Percentiles rank a stretch among this genome's conserved stretches.
These are phyloP conservation scores for Saccharomyces hybrid DNA, from an alignment of 1,139 yeast genomes.

Conservation along the genomic window DNA sequence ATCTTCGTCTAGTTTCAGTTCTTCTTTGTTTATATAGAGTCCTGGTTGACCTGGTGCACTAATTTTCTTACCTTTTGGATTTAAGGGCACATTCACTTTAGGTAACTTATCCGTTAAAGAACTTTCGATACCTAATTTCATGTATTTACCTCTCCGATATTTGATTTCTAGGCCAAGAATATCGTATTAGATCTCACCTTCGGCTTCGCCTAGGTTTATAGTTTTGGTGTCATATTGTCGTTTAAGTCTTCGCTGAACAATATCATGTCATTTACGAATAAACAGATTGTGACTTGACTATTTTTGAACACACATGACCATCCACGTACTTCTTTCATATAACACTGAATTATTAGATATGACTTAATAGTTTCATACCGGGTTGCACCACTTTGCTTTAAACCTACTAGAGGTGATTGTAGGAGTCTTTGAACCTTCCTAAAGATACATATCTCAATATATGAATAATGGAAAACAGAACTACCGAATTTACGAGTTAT, in stretches of 20 bases:
- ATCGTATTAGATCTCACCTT: conserved; percentile 2
- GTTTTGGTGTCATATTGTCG: conserved; percentile 1
- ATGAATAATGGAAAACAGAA: background rate
- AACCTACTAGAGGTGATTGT: background rate
- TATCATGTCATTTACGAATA: conserved; percentile 4
- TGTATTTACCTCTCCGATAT: conserved; percentile 1
- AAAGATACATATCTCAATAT: background rate
- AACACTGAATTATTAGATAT: background rate
- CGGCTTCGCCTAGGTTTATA: conserved; percentile 1
- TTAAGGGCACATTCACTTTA: background rate
- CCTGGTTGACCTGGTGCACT: background rate
- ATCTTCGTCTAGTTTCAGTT: background rate
- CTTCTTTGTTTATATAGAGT: background rate
- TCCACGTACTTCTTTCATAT: conserved; percentile 1
- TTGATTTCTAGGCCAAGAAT: conserved; percentile 3
- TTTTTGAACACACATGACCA: conserved; percentile 3
- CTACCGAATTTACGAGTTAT: background rate
- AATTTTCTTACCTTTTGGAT: background rate
- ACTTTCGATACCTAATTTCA: conserved; percentile 2
- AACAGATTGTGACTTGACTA: conserved; percentile 2
- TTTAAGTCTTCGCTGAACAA: conserved; percentile 1
- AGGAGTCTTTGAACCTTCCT: background rate
- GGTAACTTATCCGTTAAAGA: conserved; percentile 2
- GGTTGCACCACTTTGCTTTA: conserved; percentile 5
- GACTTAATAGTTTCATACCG: conserved; percentile 4